phyloP scores from a whole-genome alignment of 2,329 filamentous ascomycete genomes.

The Paracorniculantispora psalliotae region DNA sequence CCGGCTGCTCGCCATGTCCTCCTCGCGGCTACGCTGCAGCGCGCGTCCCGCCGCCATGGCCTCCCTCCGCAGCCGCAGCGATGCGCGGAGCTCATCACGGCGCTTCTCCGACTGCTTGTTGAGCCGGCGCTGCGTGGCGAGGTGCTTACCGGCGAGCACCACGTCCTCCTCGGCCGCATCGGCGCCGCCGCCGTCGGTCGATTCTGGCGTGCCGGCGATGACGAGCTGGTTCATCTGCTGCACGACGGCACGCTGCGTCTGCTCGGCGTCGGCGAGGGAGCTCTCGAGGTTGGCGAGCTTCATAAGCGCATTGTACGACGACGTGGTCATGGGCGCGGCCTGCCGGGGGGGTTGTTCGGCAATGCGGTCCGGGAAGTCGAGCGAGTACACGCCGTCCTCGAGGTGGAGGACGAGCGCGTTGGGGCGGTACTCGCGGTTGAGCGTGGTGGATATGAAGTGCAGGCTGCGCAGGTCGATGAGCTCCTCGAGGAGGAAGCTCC shows the following conservation, averaged over 20 bases:
- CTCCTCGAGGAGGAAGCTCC: slow-evolving; percentile 64
- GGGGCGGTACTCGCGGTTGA: slow-evolving; percentile 65
- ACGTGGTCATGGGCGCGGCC: slow-evolving; percentile 53
- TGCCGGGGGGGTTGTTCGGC: slow-evolving; percentile 44
- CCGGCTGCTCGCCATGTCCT: slow-evolving; percentile 57
- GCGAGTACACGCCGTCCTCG: slow-evolving; percentile 78
- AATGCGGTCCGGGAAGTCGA: slow-evolving; percentile 56
- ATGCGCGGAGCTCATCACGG: slow-evolving; percentile 62
- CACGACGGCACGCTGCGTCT: slow-evolving; percentile 68
- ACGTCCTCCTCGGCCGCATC: slow-evolving; percentile 47
- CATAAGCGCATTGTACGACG: slow-evolving; percentile 85
- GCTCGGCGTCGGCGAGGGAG: slow-evolving; percentile 83
- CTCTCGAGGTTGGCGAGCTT: slow-evolving; percentile 82
- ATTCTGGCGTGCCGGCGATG: slow-evolving; percentile 34
- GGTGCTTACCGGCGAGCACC: slow-evolving; percentile 45
- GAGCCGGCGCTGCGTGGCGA: slow-evolving; percentile 60
- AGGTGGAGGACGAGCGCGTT: slow-evolving; percentile 86
- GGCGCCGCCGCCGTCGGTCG: slow-evolving; percentile 38
- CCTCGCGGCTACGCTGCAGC: slow-evolving; percentile 52
- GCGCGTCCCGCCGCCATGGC: slow-evolving; percentile 62
- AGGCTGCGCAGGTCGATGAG: slow-evolving; percentile 65
- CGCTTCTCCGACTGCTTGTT: slow-evolving; percentile 58
- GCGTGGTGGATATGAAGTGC: slow-evolving; percentile 72
- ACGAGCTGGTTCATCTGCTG: slow-evolving; percentile 68
- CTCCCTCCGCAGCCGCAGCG: slow-evolving; percentile 58